Conservation (phyloP, 768 basidiomycete genomes). For the Nidularia pulvinata region DNA sequence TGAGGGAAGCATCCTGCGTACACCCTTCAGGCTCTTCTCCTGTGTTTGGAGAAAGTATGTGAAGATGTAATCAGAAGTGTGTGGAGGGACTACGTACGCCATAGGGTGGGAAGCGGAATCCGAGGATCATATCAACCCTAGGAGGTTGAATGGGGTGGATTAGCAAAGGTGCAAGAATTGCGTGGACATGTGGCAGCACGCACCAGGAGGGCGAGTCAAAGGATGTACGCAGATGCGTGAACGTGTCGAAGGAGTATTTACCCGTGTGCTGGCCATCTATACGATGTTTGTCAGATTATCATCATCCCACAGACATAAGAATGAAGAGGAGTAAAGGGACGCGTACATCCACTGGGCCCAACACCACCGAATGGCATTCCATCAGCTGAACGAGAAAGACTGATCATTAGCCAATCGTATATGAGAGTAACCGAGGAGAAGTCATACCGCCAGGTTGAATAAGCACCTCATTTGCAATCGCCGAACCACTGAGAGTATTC, state of each 20-base stretch:
- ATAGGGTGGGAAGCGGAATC: slow-evolving; percentile 66
- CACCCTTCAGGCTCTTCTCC: slow-evolving; percentile 27
- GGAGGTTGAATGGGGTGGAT: slow-evolving; percentile 20
- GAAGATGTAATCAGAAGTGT: too few relatives aligned
- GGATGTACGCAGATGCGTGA: slow-evolving; percentile 72
- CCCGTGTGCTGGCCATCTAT: slow-evolving; percentile 70
- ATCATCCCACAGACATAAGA: too few relatives aligned
- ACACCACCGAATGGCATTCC: slow-evolving; percentile 77
- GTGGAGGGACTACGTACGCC: too few relatives aligned
- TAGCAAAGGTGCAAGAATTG: slow-evolving; percentile 18
- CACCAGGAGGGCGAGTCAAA: slow-evolving; percentile 61
- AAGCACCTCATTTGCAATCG: slow-evolving; percentile 68
- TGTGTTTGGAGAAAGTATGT: too few relatives aligned
- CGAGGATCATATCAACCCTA: slow-evolving; percentile 50
- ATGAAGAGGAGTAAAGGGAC: too few relatives aligned
- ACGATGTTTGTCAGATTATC: too few relatives aligned
- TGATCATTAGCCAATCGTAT: neutral
- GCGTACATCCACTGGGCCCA: slow-evolving; percentile 72
- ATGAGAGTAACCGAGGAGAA: neutral
- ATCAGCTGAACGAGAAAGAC: slow-evolving; percentile 34
- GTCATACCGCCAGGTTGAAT: slow-evolving; percentile 58
- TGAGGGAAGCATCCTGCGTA: slow-evolving; percentile 20
- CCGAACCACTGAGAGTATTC: slow-evolving; percentile 71
- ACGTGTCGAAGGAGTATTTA: slow-evolving; percentile 74
- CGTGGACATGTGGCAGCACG: slow-evolving; percentile 7